These are phyloP conservation scores for Trametes villosa DNA, from an alignment of 768 basidiomycete genomes.

Conservation along the genomic window DNA sequence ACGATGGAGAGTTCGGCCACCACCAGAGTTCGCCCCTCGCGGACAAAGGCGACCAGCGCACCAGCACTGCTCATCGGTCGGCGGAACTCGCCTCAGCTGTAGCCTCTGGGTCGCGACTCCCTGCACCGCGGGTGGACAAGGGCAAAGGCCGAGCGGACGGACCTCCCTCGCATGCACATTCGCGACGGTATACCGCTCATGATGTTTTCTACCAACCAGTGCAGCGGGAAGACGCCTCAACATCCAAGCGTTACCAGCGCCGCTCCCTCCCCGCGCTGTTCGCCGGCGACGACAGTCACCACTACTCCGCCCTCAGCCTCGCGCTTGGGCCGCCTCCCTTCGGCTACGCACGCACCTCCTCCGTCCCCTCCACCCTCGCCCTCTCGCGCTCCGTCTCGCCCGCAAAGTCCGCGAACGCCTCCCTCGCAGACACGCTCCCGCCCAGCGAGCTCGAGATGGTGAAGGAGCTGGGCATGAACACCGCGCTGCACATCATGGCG, in stretches of 20 bases:
- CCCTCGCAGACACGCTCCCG: constrained; percentile 8
- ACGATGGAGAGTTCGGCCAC: background rate
- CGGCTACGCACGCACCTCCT: background rate
- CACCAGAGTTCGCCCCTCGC: constrained; percentile 1
- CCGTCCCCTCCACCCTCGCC: background rate
- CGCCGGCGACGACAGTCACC: background rate
- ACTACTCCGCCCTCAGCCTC: constrained; percentile 2
- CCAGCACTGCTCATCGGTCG: background rate
- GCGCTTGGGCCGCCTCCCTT: constrained; percentile 3
- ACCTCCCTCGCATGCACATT: background rate
- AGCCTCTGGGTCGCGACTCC: background rate
- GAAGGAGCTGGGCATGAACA: constrained; percentile 35
- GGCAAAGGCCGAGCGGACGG: constrained; percentile 4
- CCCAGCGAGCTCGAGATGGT: constrained; percentile 27
- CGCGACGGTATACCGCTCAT: constrained; percentile 4
- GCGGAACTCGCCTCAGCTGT: background rate
- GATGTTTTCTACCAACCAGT: constrained; percentile 3
- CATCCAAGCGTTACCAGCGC: background rate
- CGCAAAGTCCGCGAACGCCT: background rate
- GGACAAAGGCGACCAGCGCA: background rate
- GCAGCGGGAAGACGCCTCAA: background rate
- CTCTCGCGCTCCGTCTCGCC: constrained; percentile 6
- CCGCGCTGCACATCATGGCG: constrained; percentile 45
- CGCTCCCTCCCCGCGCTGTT: constrained; percentile 6
- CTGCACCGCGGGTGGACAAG: background rate